These are phyloP conservation scores for Pseudevernia furfuracea DNA, from an alignment of 495 filamentous ascomycete genomes.

Conservation along the genomic window DNA sequence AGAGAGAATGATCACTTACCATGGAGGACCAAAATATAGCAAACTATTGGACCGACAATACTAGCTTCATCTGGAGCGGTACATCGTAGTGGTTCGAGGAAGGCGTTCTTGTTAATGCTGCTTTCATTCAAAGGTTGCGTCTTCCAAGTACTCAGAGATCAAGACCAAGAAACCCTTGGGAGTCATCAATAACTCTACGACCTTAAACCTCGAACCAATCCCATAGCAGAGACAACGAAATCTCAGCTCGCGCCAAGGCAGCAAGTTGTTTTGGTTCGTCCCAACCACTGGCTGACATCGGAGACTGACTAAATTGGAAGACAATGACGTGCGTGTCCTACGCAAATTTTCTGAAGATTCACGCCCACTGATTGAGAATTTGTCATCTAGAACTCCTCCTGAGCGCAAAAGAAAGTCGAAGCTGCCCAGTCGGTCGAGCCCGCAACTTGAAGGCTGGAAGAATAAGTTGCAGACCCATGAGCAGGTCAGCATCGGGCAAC, in stretches of 20 bases:
- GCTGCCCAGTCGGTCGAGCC: neutral
- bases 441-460: slow-evolving; percentile 9
- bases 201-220: neutral
- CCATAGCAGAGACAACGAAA: neutral
- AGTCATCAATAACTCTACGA: neutral
- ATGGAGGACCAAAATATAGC: neutral
- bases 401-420: neutral
- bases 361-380: neutral
- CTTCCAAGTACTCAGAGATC: neutral
- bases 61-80: neutral
- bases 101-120: neutral
- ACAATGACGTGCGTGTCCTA: neutral
- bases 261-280: neutral
- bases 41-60: neutral
- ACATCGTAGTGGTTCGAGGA: neutral
- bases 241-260: neutral
- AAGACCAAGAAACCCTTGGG: neutral
- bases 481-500: slow-evolving; percentile 4
- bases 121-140: neutral
- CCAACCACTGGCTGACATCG: neutral
- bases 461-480: slow-evolving; percentile 6
- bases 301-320: neutral
- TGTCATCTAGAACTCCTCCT: neutral
- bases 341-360: neutral
- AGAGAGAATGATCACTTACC: neutral